Base-by-base conservation (phyloP, 2,329 filamentous ascomycete genomes). In the Cladobotryum protrusum region DNA sequence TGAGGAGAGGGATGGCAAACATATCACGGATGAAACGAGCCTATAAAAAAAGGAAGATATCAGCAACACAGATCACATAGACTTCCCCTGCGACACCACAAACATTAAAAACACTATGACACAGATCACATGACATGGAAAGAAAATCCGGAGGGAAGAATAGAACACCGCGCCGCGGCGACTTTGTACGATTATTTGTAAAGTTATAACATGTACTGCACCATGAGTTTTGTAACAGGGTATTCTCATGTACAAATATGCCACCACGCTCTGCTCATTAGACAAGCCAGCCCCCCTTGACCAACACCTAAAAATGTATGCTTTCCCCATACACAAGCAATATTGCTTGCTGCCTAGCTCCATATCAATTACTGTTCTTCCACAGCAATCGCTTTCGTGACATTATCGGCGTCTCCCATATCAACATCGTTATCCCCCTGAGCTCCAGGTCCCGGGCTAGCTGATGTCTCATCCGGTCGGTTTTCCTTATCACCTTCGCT, bases 401-500 rank as follows among this genome's bases (percentile, higher is more conserved):
- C 49, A 1, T 36, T 50, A 12, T 44, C 47, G 5, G 49, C 52
- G 6, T 66, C 62, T 41, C 51, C 54, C 67, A 67, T 67, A n/a
- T 64, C 61, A 6, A 65, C 61, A 32, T 68, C 66, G 52, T 63
- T 60, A 11, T 56, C 53, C 15, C 54, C 51, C 1, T 50, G 50
- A 4, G 13, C 40, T 15, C 45, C 42, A 19, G 47, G 33, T 43
- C 17, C 50, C 49, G 11, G 42, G 9, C n/a, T 46, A 48, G 46
- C 13, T 40, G 47, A 43, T 47, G 47, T 47, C 13, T 53, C 56
- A 0, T 50, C 54, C 0, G 65, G 62, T 2, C 58, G 64, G 51
- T 79, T 78, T 60, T 77, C 75, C 61, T 77, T 79, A 43, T 78
- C 70, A 0, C 68, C 68, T 36, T 73, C 67, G 36, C 61, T 67